These are phyloP conservation scores for Mercurialis annua DNA, from an alignment of 345 rosid genomes.

Conservation along the genomic window DNA sequence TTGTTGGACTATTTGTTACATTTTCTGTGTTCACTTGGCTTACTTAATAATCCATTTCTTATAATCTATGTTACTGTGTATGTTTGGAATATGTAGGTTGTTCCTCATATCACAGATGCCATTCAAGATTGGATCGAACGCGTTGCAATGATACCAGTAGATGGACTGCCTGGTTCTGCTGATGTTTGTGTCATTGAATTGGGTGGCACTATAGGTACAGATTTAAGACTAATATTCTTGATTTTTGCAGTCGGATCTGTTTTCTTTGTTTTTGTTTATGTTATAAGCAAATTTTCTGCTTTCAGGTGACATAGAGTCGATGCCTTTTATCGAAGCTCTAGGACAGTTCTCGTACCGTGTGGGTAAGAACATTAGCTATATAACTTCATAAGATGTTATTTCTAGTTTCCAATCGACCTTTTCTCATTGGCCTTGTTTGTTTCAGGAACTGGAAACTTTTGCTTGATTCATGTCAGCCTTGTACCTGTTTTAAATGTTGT, in stretches of 20 bases:
- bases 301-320: slow-evolving; percentile 96
- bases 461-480: slow-evolving; percentile 97
- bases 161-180: slow-evolving; percentile 71
- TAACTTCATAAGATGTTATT: background rate
- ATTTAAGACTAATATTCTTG: background rate
- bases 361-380: slow-evolving; percentile 42
- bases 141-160: slow-evolving; percentile 76
- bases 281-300: slow-evolving; percentile 10
- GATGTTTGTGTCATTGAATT: slow-evolving; percentile 98
- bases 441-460: slow-evolving; percentile 80
- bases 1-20: background rate
- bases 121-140: slow-evolving; percentile 98
- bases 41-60: background rate
- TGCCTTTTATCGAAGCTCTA: slow-evolving; percentile 98
- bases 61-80: background rate
- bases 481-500: slow-evolving; percentile 95
- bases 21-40: background rate
- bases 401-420: background rate
- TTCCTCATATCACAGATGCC: slow-evolving; percentile 94
- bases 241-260: background rate
- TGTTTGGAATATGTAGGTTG: slow-evolving; percentile 51
- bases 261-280: slow-evolving; percentile 12
- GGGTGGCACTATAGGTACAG: slow-evolving; percentile 96
- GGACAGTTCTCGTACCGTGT: slow-evolving; percentile 95
- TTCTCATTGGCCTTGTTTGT: slow-evolving; percentile 19